Percentiles rank a stretch among this genome's conserved stretches.
phyloP scores from a whole-genome alignment of 2,329 filamentous ascomycete species.

The Alternaria consortialis region DNA sequence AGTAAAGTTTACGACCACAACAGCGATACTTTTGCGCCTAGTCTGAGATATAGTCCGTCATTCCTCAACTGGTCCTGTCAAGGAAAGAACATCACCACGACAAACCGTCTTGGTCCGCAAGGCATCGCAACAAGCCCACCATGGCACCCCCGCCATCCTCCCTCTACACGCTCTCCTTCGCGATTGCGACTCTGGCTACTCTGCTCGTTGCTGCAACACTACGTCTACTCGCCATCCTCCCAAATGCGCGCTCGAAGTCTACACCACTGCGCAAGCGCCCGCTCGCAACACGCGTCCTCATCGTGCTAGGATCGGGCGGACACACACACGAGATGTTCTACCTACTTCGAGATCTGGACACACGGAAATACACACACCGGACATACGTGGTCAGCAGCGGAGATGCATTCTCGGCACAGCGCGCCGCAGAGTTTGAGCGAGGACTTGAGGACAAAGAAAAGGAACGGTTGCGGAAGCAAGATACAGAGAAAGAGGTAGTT shows the following conservation, averaged over 20 bases:
- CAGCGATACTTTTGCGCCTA: background rate
- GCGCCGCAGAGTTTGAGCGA: conserved; percentile 71
- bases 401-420: conserved; percentile 74
- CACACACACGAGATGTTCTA: conserved; percentile 95
- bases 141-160: conserved; percentile 33
- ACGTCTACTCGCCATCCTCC: conserved; percentile 54
- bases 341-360: conserved; percentile 71
- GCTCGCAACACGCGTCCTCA: conserved; percentile 68
- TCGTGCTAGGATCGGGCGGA: conserved; percentile 90
- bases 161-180: conserved; percentile 38
- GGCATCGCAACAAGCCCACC: conserved; percentile 9
- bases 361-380: conserved; percentile 65
- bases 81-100: background rate
- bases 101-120: background rate
- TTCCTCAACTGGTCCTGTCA: background rate
- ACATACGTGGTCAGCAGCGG: conserved; percentile 84
- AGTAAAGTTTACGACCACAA: background rate
- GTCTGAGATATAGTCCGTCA: background rate
- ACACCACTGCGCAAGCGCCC: conserved; percentile 34
- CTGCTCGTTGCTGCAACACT: conserved; percentile 46
- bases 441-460: conserved; percentile 35
- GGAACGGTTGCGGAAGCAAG: conserved; percentile 2
- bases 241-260: conserved; percentile 37
- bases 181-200: conserved; percentile 46
- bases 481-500: conserved; percentile 2